Conservation (phyloP, 495 filamentous ascomycete genomes). For the Parmelia sp. region DNA sequence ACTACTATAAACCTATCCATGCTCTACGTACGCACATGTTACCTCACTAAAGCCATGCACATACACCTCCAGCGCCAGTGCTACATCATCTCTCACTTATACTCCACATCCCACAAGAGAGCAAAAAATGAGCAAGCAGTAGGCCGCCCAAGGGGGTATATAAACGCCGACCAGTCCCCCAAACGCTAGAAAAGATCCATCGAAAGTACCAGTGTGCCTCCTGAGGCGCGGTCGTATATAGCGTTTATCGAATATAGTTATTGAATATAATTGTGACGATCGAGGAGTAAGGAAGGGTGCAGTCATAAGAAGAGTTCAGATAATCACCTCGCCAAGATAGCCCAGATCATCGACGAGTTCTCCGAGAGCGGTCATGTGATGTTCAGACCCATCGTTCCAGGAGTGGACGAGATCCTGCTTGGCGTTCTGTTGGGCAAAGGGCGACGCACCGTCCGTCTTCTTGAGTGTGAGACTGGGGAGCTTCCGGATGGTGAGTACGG, state of each 20-base stretch:
- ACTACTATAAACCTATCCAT: no score
- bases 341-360: slow-evolving; percentile 48
- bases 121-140: neutral
- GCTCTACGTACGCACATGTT: no score
- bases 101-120: neutral
- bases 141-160: slow-evolving; percentile 1
- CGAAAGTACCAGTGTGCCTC: neutral
- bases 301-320: neutral
- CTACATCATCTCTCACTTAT: neutral
- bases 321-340: slow-evolving; percentile 47
- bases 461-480: slow-evolving; percentile 16
- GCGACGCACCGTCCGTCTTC: neutral
- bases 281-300: no score
- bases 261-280: neutral
- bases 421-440: neutral
- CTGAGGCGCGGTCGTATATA: neutral
- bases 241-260: neutral
- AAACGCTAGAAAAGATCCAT: neutral
- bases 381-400: slow-evolving; percentile 34
- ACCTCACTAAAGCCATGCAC: no score
- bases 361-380: slow-evolving; percentile 35
- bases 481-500: slow-evolving; percentile 22
- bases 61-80: neutral
- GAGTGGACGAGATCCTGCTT: slow-evolving; percentile 24
- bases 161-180: neutral